Percentiles rank a stretch among this genome's conserved stretches.
These are phyloP conservation scores for Elaeis oleifera DNA, from an alignment of 202 grass and related monocot species.

Conservation along the genomic window DNA sequence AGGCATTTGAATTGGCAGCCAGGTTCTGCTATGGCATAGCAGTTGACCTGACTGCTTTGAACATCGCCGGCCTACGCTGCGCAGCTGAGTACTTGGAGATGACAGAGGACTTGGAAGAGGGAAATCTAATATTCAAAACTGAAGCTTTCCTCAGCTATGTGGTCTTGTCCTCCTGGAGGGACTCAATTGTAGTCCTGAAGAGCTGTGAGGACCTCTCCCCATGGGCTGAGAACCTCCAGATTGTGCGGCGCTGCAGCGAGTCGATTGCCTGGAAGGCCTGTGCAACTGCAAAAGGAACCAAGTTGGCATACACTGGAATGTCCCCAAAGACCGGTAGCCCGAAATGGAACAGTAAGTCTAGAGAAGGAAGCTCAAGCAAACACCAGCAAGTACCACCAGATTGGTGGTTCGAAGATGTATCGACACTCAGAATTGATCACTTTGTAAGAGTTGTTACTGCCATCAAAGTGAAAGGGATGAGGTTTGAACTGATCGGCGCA, in stretches of 20 bases:
- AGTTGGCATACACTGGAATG: conserved; percentile 63
- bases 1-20: conserved; percentile 71
- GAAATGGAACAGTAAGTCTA: conserved; percentile 62
- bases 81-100: conserved; percentile 95
- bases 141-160: conserved; percentile 99
- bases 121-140: conserved; percentile 96
- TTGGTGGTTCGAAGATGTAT: conserved; percentile 96
- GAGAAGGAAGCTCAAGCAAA: conserved; percentile 59
- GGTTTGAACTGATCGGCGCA: conserved; percentile 85
- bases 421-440: conserved; percentile 79
- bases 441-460: conserved; percentile 83
- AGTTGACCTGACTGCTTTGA: conserved; percentile 67
- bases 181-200: conserved; percentile 89
- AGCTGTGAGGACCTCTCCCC: conserved; percentile 83
- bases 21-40: conserved; percentile 97
- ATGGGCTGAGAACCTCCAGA: conserved; percentile 97
- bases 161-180: conserved; percentile 84
- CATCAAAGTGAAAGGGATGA: conserved; percentile 96
- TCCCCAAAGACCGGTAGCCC: conserved; percentile 32
- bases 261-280: conserved; percentile 99
- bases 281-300: conserved; percentile 65
- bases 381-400: conserved; percentile 31
- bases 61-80: conserved; percentile 86
- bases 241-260: conserved; percentile 86
- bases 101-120: conserved; percentile 98